Base-by-base conservation (phyloP, 495 filamentous ascomycete genomes). In the Talaromyces wortmannii region DNA sequence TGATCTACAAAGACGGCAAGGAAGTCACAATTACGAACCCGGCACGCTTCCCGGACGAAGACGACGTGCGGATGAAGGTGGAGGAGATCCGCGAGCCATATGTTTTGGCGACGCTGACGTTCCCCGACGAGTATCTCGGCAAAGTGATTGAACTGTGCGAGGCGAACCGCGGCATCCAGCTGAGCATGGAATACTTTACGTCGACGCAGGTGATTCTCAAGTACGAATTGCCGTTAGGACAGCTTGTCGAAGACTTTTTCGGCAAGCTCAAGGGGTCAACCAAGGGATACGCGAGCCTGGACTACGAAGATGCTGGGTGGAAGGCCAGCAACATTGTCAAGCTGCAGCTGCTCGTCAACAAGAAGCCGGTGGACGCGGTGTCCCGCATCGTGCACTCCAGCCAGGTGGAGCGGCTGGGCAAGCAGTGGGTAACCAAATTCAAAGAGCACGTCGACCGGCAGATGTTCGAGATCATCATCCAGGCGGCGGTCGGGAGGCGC, bases 111-210 rank as follows among this genome's bases (percentile, higher is more conserved):
- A 97, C 95, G 36, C 83, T 97, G 57, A 97, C 94, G 0, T 77
- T 96, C 31, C 94, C 94, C 0, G 89, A 97, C 31, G 92, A 97
- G 60, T 97, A 96, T 63, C 71, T 97, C 0, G 94, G 94, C 13
- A 89, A 88, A 55, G 88, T 92, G 33, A 98, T 98, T 59, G 92
- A 97, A 69, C 83, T 98, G 7, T 97, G 94, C 67, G 94, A 98
- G 67, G 71, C 77, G 49, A 94, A 92, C 59, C 87, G 94, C 43
- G 94, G 94, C 45, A 79, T 86, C 55, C 95, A 98, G 66, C 79
- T 88, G 61, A 85, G 84, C 54, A 72, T 97, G 17, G 86, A 88
- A 52, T 97, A 92, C 75, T 98, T 96, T 74, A 91, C 89, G 5
- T 76, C 89, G n/a, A 90, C 85, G 4, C 94, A 98, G 68, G 94